A percentile compares a stretch with the other conserved stretches of the same genome.
phyloP scores from a whole-genome alignment of 305 asterid species.

The Fraxinus angustifolia region DNA sequence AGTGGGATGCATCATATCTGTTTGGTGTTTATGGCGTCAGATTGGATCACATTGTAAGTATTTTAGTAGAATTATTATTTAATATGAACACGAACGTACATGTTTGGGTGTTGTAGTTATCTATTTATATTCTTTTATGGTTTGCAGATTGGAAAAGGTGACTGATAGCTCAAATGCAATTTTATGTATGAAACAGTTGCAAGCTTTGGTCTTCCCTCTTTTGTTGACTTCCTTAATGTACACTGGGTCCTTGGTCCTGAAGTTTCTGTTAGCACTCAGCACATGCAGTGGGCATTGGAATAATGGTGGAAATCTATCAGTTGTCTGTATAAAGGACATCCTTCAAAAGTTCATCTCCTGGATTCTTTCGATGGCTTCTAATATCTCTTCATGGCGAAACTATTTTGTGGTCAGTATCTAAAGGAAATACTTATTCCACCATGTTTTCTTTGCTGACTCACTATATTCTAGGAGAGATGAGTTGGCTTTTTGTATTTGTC shows the following conservation, averaged over 20 bases:
- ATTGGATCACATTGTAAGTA: conserved; percentile 68
- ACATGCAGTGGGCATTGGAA: conserved; percentile 37
- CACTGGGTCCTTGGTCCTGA: conserved; percentile 59
- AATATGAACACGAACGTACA: conserved; percentile 13
- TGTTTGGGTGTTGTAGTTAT: conserved; percentile 23
- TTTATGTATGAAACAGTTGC: conserved; percentile 90
- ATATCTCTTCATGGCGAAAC: conserved; percentile 76
- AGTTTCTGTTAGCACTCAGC: conserved; percentile 39
- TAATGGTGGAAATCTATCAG: conserved; percentile 35
- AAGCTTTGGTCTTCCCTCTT: conserved; percentile 71
- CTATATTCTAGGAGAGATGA: neutral
- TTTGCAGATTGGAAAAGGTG: conserved; percentile 64
- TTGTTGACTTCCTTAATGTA: conserved; percentile 81
- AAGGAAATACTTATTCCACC: conserved; percentile 2
- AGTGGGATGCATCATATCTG: conserved; percentile 43
- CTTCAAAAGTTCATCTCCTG: conserved; percentile 29
- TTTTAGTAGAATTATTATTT: conserved; percentile 15
- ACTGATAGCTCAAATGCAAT: conserved; percentile 63
- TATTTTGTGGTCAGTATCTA: conserved; percentile 75
- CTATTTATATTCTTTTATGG: conserved; percentile 28
- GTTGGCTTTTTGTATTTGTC: neutral
- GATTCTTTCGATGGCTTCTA: conserved; percentile 40
- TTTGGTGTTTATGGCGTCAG: conserved; percentile 69
- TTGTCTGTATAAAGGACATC: conserved; percentile 31
- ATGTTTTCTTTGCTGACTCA: neutral